Evolutionary conservation across 2,329 filamentous ascomycete genomes (phyloP), one percentile per base, ranked within the genome.

Genomic region (Pleochaeta shiraiana): DNA sequence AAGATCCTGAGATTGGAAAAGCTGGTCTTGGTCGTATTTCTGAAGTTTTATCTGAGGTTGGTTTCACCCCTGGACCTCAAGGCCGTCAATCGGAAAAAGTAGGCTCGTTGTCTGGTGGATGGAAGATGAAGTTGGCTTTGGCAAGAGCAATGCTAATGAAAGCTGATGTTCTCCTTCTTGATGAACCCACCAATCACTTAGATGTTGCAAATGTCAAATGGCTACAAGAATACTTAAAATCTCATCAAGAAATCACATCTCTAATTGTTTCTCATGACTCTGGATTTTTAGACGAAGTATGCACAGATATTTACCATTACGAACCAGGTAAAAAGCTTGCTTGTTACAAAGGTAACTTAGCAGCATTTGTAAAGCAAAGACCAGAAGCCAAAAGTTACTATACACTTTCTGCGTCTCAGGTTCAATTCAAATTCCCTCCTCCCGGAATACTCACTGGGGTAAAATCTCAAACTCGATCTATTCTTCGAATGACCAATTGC

Each of bases 71-170:
- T 67, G 92, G 92, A 2, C 90, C 90, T 0, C 88, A 93, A 69
- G 93, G 92, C 66, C 84, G 90, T 66, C 93, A 97, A 75, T 81
- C 85, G 5, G 84, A 96, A 74, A 88, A 87, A 71, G 93, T 98
- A 66, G 93, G 93, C 70, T 96, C 92, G 24, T 78, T 98, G 39
- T 97, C 93, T 53, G 93, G 93, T 77, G 93, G 93, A 74, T 98
- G 93, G 93, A 97, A 97, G 83, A 98, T 98, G 93, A 98, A 98
- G 84, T 79, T 98, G 67, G 93, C 93, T 69, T 77, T 98, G 75
- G 93, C 93, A 63, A 84, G 93, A 71, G 93, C 93, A 68, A 97
- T 98, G 91, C 81, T 98, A 72, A 88, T 93, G 80, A 88, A 86
- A 73, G 92, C 93, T n/a, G 93, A 98, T 74, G 91, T 98, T 63